Percentiles rank a stretch among this genome's conserved stretches.
phyloP scores from a whole-genome alignment of 441 rosid genomes.

The Dalechampia spathulata region DNA sequence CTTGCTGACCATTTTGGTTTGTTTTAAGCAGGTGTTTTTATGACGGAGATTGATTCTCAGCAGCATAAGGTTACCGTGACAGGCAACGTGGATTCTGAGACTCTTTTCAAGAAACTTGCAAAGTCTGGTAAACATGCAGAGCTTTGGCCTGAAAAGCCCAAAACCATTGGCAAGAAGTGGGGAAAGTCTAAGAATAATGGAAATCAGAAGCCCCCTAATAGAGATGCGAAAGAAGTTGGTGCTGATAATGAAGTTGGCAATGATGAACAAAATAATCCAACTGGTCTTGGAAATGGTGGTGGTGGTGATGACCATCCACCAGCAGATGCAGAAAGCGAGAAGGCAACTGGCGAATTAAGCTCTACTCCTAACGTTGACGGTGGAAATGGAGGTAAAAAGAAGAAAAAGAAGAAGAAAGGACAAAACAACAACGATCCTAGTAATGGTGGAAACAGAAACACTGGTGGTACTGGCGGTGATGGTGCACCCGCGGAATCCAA shows the following conservation, averaged over 20 bases:
- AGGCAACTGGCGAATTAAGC: neutral
- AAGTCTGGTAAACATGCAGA: constrained; percentile 55
- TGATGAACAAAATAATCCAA: constrained; percentile 12
- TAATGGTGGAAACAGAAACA: constrained; percentile 6
- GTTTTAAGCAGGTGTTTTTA: constrained; percentile 43
- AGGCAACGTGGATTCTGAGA: constrained; percentile 40
- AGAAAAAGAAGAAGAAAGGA: constrained; percentile 31
- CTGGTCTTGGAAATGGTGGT: neutral
- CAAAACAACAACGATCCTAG: constrained; percentile 16
- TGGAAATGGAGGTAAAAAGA: constrained; percentile 13
- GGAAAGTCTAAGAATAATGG: constrained; percentile 29
- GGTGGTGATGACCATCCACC: constrained; percentile 16
- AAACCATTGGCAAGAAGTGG: constrained; percentile 25
- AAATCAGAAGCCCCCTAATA: constrained; percentile 15
- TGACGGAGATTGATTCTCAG: constrained; percentile 33
- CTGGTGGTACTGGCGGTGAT: constrained; percentile 12
- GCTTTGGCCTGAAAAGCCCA: constrained; percentile 41
- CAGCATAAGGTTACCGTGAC: constrained; percentile 59
- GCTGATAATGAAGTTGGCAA: constrained; percentile 8
- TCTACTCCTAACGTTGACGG: neutral
- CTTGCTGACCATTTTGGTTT: neutral
- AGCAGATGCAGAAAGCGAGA: constrained; percentile 14
- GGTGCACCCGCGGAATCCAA: constrained; percentile 4
- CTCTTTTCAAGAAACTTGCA: constrained; percentile 45
- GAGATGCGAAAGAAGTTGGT: constrained; percentile 14